Percentiles rank a stretch among this genome's conserved stretches.
These are phyloP conservation scores for Pythium aristosporum DNA, from an alignment of 352 stramenopile species.

Conservation along the genomic window DNA sequence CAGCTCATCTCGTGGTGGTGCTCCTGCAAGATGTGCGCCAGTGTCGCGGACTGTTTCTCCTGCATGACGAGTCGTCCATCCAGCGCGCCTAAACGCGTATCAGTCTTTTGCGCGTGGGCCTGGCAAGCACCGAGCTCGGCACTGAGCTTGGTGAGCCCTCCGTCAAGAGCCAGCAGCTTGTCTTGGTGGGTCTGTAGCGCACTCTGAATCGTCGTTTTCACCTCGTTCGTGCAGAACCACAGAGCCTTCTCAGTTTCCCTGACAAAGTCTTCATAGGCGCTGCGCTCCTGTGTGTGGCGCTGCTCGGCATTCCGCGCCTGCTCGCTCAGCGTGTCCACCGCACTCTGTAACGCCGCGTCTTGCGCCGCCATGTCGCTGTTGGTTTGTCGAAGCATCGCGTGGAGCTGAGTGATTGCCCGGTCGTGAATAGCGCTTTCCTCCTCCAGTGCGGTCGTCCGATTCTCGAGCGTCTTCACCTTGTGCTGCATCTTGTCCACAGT, in stretches of 20 bases:
- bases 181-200: slow-evolving; percentile 36
- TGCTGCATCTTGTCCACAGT: not conserved
- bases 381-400: slow-evolving; percentile 26
- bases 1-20: slow-evolving; percentile 45
- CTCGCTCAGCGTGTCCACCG: slow-evolving; percentile 28
- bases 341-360: slow-evolving; percentile 27
- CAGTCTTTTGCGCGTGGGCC: slow-evolving; percentile 31
- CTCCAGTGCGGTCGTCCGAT: slow-evolving; percentile 8
- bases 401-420: slow-evolving; percentile 30
- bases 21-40: slow-evolving; percentile 37
- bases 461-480: slow-evolving; percentile 6
- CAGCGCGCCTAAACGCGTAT: slow-evolving; percentile 37
- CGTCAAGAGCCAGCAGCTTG: slow-evolving; percentile 33
- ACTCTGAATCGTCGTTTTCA: slow-evolving; percentile 28
- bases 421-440: slow-evolving; percentile 25
- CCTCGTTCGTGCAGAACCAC: slow-evolving; percentile 27
- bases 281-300: slow-evolving; percentile 21
- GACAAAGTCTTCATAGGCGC: slow-evolving; percentile 29
- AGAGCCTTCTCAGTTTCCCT: slow-evolving; percentile 36
- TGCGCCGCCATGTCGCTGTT: slow-evolving; percentile 29
- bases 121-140: slow-evolving; percentile 35
- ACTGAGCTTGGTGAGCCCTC: slow-evolving; percentile 26
- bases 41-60: slow-evolving; percentile 46
- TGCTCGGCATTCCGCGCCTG: slow-evolving; percentile 21
- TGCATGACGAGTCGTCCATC: slow-evolving; percentile 38